Evolutionary conservation across 2,329 filamentous ascomycete genomes (phyloP).

Genomic region (Xylaria digitata): DNA sequence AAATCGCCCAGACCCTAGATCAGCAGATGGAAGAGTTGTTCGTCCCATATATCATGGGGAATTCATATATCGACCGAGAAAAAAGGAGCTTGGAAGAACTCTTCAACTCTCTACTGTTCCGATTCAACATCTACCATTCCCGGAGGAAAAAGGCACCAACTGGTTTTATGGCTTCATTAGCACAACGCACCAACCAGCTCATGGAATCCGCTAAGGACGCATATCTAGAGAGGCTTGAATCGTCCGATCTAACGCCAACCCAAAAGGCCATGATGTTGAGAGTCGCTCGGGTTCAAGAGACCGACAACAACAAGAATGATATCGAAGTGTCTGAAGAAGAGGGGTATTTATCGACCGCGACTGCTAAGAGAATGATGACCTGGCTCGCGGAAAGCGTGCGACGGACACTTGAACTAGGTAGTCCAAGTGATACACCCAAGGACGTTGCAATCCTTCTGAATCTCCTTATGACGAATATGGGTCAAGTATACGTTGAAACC

Average conservation of each 20-base stretch:
- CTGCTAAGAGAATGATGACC: conserved; percentile 96
- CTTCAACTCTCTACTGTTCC: conserved; percentile 93
- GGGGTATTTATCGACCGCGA: conserved; percentile 82
- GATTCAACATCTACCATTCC: conserved; percentile 95
- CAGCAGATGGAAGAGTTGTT: conserved; percentile 83
- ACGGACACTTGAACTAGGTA: conserved; percentile 88
- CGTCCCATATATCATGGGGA: conserved; percentile 75
- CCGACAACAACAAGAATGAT: conserved; percentile 80
- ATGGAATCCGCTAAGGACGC: conserved; percentile 89
- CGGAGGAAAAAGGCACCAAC: conserved; percentile 87
- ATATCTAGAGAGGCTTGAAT: conserved; percentile 89
- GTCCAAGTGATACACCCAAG: conserved; percentile 88
- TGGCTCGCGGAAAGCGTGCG: conserved; percentile 97
- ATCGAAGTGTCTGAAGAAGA: conserved; percentile 93
- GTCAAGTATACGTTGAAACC: conserved; percentile 80
- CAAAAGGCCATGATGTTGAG: conserved; percentile 92
- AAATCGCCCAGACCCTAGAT: conserved; percentile 80
- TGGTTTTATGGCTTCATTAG: conserved; percentile 91
- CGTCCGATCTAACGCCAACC: conserved; percentile 85
- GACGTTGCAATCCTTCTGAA: conserved; percentile 88
- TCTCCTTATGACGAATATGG: conserved; percentile 87
- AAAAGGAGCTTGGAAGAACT: conserved; percentile 78
- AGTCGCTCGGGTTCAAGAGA: conserved; percentile 85
- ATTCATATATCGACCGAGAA: conserved; percentile 77
- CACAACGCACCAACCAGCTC: conserved; percentile 89